These are phyloP conservation scores for Arthrocladium fulminans DNA, from an alignment of 2,329 filamentous ascomycete genomes.

Conservation along the genomic window DNA sequence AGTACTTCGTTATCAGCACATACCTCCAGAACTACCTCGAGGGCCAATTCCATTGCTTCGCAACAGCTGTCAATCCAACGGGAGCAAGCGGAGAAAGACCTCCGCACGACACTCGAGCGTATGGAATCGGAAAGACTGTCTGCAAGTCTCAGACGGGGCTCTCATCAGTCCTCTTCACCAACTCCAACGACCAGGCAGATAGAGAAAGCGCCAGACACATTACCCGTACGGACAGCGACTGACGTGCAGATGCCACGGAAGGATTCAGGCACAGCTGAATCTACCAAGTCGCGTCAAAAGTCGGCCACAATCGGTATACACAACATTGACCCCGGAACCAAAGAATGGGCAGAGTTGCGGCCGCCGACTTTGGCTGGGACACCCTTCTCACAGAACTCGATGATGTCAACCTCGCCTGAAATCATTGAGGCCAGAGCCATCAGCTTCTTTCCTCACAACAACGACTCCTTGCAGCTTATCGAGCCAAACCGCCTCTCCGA, in stretches of 20 bases:
- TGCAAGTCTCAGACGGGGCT: constrained; percentile 4
- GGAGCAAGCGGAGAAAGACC: constrained; percentile 20
- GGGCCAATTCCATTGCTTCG: constrained; percentile 37
- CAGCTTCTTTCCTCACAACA: constrained; percentile 54
- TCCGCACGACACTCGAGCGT: constrained; percentile 21
- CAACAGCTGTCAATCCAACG: constrained; percentile 29
- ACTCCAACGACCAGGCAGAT: constrained; percentile 16
- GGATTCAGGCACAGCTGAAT: constrained; percentile 2
- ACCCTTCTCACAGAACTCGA: constrained; percentile 37
- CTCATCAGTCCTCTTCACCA: constrained; percentile 19
- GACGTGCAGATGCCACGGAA: background rate
- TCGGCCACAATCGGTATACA: background rate
- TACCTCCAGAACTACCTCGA: constrained; percentile 37
- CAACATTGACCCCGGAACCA: constrained; percentile 23
- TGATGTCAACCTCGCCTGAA: constrained; percentile 44
- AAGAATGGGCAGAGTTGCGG: constrained; percentile 34
- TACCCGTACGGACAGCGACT: background rate
- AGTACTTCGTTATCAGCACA: constrained; percentile 40
- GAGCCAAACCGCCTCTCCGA: constrained; percentile 37
- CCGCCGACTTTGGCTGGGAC: constrained; percentile 43
- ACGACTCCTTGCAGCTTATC: constrained; percentile 55
- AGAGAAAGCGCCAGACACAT: background rate
- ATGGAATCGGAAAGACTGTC: constrained; percentile 22
- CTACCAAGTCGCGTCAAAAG: constrained; percentile 30
- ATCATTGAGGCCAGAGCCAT: constrained; percentile 54